Evolutionary conservation across 805 yeast genomes (phyloP).

Genomic region (Wickerhamiella slavikovae): DNA sequence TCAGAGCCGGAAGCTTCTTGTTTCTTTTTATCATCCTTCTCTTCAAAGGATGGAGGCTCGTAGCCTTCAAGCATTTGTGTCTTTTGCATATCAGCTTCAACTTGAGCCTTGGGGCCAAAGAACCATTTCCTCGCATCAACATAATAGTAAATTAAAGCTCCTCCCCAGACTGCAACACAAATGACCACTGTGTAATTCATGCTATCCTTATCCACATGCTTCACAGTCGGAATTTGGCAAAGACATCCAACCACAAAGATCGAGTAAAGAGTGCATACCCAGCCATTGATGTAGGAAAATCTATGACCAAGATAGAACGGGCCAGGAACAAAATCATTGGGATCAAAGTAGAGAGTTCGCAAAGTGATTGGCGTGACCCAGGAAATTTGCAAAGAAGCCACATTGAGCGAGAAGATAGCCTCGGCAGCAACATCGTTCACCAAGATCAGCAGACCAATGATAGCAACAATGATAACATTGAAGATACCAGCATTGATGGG

Average conservation of each 20-base stretch:
- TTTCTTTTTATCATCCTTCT: no score
- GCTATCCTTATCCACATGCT: constrained; percentile 35
- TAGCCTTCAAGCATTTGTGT: no score
- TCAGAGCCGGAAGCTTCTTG: no score
- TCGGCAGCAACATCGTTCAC: constrained; percentile 38
- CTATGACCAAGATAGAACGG: constrained; percentile 39
- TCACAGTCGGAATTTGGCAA: constrained; percentile 43
- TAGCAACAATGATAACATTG: constrained; percentile 26
- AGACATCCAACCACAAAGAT: constrained; percentile 27
- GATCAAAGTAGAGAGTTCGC: constrained; percentile 27
- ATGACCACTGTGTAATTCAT: constrained; percentile 63
- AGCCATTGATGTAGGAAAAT: constrained; percentile 24
- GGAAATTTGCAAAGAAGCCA: constrained; percentile 40
- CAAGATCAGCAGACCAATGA: constrained; percentile 36
- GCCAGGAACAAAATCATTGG: constrained; percentile 31
- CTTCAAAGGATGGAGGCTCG: no score
- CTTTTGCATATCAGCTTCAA: no score
- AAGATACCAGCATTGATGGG: constrained; percentile 54
- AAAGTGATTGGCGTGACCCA: constrained; percentile 41
- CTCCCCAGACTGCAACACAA: constrained; percentile 39
- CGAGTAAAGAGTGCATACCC: constrained; percentile 28
- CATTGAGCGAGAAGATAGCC: constrained; percentile 43
- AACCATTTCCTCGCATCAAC: constrained; percentile 33
- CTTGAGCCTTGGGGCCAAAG: constrained; percentile 20
- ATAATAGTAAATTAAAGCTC: constrained; percentile 31